These are phyloP conservation scores for Spathaspora passalidarum DNA, from an alignment of 805 yeast genomes.

Conservation along the genomic window DNA sequence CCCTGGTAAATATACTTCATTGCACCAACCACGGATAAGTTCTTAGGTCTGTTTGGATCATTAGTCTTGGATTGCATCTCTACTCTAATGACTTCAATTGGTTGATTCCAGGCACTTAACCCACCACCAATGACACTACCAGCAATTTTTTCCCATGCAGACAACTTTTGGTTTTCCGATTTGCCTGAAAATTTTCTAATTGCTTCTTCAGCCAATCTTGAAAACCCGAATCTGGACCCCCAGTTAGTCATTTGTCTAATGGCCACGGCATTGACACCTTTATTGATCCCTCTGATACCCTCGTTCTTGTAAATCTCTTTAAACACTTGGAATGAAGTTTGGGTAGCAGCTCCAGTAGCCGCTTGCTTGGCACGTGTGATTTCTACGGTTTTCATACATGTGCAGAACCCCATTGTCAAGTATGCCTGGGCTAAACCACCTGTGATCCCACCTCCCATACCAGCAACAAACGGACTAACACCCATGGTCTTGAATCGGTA, in stretches of 20 bases:
- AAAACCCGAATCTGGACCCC: constrained; percentile 96
- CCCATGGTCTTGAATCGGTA: constrained; percentile 65
- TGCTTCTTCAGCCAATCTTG: constrained; percentile 85
- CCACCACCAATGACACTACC: constrained; percentile 96
- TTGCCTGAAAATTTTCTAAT: constrained; percentile 67
- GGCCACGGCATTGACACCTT: constrained; percentile 99
- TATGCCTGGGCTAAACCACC: constrained; percentile 98
- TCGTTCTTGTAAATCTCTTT: constrained; percentile 78
- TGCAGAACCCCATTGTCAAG: constrained; percentile 95
- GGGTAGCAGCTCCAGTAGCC: constrained; percentile 58
- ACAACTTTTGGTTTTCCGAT: constrained; percentile 53
- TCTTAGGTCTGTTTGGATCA: constrained; percentile 95
- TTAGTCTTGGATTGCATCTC: constrained; percentile 96
- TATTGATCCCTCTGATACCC: constrained; percentile 92
- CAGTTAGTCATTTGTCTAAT: constrained; percentile 98
- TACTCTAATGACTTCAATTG: constrained; percentile 94
- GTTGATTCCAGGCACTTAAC: constrained; percentile 97
- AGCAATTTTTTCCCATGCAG: constrained; percentile 74
- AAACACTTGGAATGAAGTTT: constrained; percentile 82
- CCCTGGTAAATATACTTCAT: constrained; percentile 77
- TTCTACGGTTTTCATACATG: constrained; percentile 98
- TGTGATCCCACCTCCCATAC: constrained; percentile 92
- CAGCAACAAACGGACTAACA: constrained; percentile 66
- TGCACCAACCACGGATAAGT: constrained; percentile 73
- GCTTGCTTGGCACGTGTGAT: constrained; percentile 86